Evolutionary conservation across 495 filamentous ascomycete genomes (phyloP).

Genomic region (Penicillium taxi): DNA sequence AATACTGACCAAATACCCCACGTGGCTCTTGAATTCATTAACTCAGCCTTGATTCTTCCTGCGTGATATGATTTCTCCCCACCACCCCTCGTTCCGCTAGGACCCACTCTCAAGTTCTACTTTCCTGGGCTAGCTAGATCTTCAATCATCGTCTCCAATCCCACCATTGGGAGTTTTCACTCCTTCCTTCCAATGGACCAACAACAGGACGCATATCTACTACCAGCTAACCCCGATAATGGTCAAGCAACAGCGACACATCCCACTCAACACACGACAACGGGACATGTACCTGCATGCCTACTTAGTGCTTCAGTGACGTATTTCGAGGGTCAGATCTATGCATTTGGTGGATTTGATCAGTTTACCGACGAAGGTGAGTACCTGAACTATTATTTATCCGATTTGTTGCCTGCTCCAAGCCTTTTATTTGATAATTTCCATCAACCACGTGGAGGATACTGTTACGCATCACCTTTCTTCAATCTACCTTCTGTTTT

Average conservation of each 20-base stretch:
- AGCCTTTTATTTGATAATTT: too few relatives aligned
- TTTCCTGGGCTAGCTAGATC: conserved; percentile 21
- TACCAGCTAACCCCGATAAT: conserved; percentile 67
- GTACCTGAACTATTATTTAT: not conserved
- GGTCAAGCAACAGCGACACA: conserved; percentile 52
- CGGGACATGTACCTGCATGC: conserved; percentile 85
- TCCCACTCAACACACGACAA: conserved; percentile 69
- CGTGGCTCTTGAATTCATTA: too few relatives aligned
- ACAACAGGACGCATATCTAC: conserved; percentile 63
- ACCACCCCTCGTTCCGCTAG: conserved; percentile 21
- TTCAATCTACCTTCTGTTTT: too few relatives aligned
- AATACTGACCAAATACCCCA: too few relatives aligned
- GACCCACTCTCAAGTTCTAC: conserved; percentile 31
- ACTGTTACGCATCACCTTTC: too few relatives aligned
- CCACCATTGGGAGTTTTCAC: conserved; percentile 20
- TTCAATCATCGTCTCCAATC: conserved; percentile 21
- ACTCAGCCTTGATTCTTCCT: conserved; percentile 4
- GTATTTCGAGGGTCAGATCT: conserved; percentile 91
- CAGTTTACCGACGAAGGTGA: conserved; percentile 91
- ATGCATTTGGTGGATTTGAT: conserved; percentile 98
- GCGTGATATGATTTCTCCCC: conserved; percentile 11
- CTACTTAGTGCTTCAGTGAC: conserved; percentile 97
- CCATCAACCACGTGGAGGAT: too few relatives aligned
- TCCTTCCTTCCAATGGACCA: conserved; percentile 31
- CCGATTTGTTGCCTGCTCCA: not conserved